Base-by-base conservation (phyloP, 108 stramenopile species). In the Cyclotella sp. region DNA sequence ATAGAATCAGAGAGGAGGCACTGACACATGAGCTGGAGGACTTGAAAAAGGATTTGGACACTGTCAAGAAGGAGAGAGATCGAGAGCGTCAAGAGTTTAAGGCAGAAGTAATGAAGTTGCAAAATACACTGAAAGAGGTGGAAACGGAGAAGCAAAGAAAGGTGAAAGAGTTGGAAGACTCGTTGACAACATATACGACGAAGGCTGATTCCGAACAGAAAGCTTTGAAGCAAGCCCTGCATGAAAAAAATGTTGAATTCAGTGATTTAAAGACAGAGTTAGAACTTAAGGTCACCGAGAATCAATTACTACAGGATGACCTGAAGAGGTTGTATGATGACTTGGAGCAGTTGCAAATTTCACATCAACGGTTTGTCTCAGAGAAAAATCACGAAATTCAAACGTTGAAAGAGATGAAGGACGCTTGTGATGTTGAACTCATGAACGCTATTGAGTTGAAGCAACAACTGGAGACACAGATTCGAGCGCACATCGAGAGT, bases 1-100 rank as follows among this genome's bases (percentile, higher is more conserved):
- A 3, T 29, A 54, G 21, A 13, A 9, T 40, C 7, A 54, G 26
- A 42, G 52, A 65, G 39, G 53, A 43, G 15, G 41, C 24, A 22
- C 44, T 75, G 53, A 26, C 30, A 49, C 30, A 54, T 21, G 63
- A 75, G 24, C 45, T 75, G 64, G 41, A 75, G 42, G 27, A 28
- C n/a, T 40, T 54, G 27, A 55, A 64, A 9, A 12, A 3, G 5
- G 14, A 18, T 8, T 52, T 68, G 18, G 34, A 54, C 8, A 8
- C 8, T 11, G 40, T 15, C 16, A 28, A 28, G 51, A 34, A 54
- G 41, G 15, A 30, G 10, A 52, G 68, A 49, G 27, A 54, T 10
- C 13, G n/a, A 26, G 52, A 68, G 7, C 4, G 11, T n/a, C 28
- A 64, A 44, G 40, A 41, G 9, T 62, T 29, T 42, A 60, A 2